phyloP scores from a whole-genome alignment of 768 basidiomycete genomes.

The Mycena rebaudengoi region DNA sequence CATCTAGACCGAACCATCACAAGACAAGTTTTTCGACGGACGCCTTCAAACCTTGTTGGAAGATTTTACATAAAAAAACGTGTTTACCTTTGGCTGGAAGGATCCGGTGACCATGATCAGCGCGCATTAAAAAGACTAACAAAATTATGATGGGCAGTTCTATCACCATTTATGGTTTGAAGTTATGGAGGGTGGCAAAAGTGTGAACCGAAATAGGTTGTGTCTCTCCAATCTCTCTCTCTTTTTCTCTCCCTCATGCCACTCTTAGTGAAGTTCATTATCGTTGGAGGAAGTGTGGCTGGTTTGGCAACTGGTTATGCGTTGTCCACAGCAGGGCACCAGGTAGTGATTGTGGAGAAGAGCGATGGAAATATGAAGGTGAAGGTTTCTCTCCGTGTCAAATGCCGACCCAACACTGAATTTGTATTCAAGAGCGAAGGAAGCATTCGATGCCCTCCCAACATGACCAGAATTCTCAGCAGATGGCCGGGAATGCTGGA shows the following conservation, averaged over 20 bases:
- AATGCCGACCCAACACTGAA: too few relatives aligned
- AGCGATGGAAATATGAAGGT: neutral
- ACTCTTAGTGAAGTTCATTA: constrained; percentile 38
- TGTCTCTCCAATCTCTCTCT: neutral
- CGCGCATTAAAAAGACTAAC: too few relatives aligned
- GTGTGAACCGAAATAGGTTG: neutral
- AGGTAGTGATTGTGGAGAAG: constrained; percentile 11
- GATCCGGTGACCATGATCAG: too few relatives aligned
- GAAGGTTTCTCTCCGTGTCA: too few relatives aligned
- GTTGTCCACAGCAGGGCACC: constrained; percentile 28
- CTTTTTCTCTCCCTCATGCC: constrained; percentile 1
- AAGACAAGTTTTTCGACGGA: too few relatives aligned
- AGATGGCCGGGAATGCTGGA: constrained; percentile 16
- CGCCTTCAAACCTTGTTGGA: too few relatives aligned
- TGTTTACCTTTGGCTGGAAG: too few relatives aligned
- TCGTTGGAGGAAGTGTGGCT: constrained; percentile 46
- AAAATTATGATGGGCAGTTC: too few relatives aligned
- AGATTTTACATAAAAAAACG: too few relatives aligned
- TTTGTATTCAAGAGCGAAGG: constrained; percentile 9
- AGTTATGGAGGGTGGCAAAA: too few relatives aligned
- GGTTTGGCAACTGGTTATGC: constrained; percentile 43
- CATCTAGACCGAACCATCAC: too few relatives aligned
- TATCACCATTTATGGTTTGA: too few relatives aligned
- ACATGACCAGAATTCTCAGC: constrained; percentile 17
- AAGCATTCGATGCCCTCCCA: constrained; percentile 16